Conservation (phyloP, 129 eudicot genomes). For the Ambrosia artemisiifolia region DNA sequence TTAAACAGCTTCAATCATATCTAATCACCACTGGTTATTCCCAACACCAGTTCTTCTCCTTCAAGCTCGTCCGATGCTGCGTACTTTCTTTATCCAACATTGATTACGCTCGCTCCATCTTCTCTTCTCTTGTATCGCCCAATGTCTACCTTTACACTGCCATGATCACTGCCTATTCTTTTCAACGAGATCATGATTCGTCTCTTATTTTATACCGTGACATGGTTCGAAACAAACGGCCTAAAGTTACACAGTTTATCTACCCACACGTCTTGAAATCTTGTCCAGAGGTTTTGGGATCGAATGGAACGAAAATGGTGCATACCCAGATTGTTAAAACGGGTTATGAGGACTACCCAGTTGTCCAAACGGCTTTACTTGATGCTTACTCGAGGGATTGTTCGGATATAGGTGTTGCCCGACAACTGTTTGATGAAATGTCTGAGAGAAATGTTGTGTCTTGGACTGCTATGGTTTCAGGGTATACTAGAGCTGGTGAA, state of each 20-base stretch:
- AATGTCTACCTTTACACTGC: conserved; percentile 79
- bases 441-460: conserved; percentile 72
- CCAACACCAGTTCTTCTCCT: conserved; percentile 57
- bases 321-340: conserved; percentile 67
- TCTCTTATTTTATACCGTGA: conserved; percentile 47
- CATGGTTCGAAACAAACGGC: conserved; percentile 43
- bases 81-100: conserved; percentile 44
- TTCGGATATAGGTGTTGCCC: conserved; percentile 45
- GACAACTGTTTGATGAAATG: conserved; percentile 82
- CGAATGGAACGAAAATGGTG: conserved; percentile 49
- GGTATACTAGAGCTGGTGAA: conserved; percentile 69
- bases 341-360: conserved; percentile 69
- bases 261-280: conserved; percentile 64
- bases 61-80: conserved; percentile 73
- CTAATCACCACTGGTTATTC: conserved; percentile 62
- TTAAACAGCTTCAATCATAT: conserved; percentile 69
- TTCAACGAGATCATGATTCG: conserved; percentile 40
- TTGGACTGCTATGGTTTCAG: conserved; percentile 87
- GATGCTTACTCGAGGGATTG: conserved; percentile 55
- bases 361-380: conserved; percentile 73
- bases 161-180: conserved; percentile 68
- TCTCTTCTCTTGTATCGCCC: conserved; percentile 53
- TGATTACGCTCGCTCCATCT: conserved; percentile 61
- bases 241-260: conserved; percentile 58
- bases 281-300: conserved; percentile 47